phyloP scores from a whole-genome alignment of 129 eudicot species.

The Artemisia annua region DNA sequence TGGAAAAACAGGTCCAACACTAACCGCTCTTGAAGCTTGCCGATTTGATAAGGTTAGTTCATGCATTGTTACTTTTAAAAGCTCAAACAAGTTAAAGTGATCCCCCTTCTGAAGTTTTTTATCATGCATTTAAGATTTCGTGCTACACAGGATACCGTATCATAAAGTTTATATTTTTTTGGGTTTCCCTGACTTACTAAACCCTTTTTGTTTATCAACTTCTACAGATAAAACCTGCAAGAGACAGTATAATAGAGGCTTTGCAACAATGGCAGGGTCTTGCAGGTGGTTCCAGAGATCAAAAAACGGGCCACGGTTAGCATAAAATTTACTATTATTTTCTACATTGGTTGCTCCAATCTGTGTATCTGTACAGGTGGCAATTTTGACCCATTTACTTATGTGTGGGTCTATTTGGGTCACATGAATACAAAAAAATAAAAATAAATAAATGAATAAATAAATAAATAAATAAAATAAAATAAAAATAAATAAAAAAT shows the following conservation, averaged over 20 bases:
- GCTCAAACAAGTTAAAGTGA: neutral
- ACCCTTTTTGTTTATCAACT: neutral
- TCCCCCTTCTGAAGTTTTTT: neutral
- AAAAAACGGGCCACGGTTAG: constrained; percentile 56
- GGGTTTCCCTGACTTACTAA: too few species aligned
- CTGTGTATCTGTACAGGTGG: neutral
- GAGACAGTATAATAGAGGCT: constrained; percentile 90
- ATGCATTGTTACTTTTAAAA: constrained; percentile 16
- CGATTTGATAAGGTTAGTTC: constrained; percentile 86
- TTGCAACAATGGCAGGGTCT: constrained; percentile 87
- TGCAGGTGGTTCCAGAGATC: constrained; percentile 45
- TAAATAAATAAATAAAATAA: too few species aligned
- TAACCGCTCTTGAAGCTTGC: constrained; percentile 70
- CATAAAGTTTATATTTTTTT: too few species aligned
- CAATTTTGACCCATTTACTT: neutral
- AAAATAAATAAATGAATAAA: too few species aligned
- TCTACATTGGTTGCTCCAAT: neutral
- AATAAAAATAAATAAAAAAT: too few species aligned
- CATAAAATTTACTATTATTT: constrained; percentile 7
- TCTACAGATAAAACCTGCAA: constrained; percentile 85
- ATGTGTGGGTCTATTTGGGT: neutral
- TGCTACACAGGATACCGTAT: too few species aligned
- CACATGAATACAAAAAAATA: neutral
- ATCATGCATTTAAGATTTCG: neutral
- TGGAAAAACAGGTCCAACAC: constrained; percentile 49